Conservation (phyloP, 768 basidiomycete genomes). For the Russula virescens region DNA sequence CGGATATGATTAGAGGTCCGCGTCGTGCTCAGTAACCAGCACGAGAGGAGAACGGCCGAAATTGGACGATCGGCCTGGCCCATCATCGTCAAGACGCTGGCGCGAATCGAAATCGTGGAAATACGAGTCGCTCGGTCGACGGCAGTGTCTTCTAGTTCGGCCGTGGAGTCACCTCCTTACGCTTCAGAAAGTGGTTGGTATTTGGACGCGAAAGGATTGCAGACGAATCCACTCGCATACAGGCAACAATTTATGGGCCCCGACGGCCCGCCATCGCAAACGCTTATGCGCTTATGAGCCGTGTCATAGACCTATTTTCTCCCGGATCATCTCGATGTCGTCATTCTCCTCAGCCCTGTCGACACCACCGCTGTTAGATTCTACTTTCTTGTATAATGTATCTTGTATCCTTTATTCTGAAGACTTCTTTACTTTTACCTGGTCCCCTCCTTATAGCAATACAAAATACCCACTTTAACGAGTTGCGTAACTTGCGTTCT, state of each 20-base stretch:
- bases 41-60: conserved; percentile 20
- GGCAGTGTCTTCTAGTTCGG: not conserved
- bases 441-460: no score
- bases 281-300: conserved; percentile 5
- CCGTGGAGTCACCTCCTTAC: conserved; percentile 15
- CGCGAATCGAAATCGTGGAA: conserved; percentile 29
- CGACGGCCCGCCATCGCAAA: not conserved
- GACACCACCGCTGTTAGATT: not conserved
- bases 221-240: not conserved
- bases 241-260: no score
- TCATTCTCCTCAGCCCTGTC: not conserved
- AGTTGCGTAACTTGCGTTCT: no score
- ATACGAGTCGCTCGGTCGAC: conserved; percentile 18
- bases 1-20: conserved; percentile 27
- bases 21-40: conserved; percentile 20
- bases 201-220: not conserved
- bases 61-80: conserved; percentile 29
- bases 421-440: no score
- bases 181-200: not conserved
- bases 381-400: not conserved
- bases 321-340: conserved; percentile 1
- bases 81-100: conserved; percentile 23
- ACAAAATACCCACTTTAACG: no score
- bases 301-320: conserved; percentile 5
- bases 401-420: no score